Evolutionary conservation across 768 basidiomycete genomes (phyloP).

Genomic region (Leucocoprinus leucothites): DNA sequence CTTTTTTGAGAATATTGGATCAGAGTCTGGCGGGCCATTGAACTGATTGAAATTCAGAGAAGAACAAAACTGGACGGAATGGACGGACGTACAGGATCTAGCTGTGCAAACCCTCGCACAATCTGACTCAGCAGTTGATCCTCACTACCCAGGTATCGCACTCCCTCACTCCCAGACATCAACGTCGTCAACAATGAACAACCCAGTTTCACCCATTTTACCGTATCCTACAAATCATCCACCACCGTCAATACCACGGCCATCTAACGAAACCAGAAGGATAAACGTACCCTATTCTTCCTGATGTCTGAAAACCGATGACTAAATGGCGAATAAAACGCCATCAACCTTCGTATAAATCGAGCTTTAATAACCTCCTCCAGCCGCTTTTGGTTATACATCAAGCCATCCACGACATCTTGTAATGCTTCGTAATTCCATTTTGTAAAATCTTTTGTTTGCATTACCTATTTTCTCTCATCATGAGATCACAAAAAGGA

Average conservation of each 20-base stretch:
- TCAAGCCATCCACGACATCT: slow-evolving; percentile 88
- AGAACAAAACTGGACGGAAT: background rate
- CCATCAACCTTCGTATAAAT: slow-evolving; percentile 87
- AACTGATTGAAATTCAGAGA: slow-evolving; percentile 40
- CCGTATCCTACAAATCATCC: slow-evolving; percentile 73
- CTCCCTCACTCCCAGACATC: slow-evolving; percentile 78
- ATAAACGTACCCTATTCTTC: slow-evolving; percentile 52
- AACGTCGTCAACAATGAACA: slow-evolving; percentile 81
- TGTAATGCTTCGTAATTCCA: slow-evolving; percentile 92
- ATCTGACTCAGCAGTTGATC: slow-evolving; percentile 86
- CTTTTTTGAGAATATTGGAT: slow-evolving; percentile 82
- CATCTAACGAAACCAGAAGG: background rate
- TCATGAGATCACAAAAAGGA: background rate
- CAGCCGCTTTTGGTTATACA: slow-evolving; percentile 86
- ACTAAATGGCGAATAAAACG: slow-evolving; percentile 89
- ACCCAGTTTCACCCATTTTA: slow-evolving; percentile 84
- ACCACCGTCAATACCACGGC: background rate
- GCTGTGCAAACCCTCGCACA: slow-evolving; percentile 81
- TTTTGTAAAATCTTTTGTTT: slow-evolving; percentile 83
- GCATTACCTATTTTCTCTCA: slow-evolving; percentile 59
- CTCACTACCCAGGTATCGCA: slow-evolving; percentile 75
- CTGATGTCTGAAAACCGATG: slow-evolving; percentile 85
- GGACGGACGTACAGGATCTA: slow-evolving; percentile 73
- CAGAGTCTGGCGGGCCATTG: slow-evolving; percentile 67
- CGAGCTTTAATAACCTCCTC: slow-evolving; percentile 93